These are phyloP conservation scores for Polyrhizophydium stewartii DNA, from an alignment of 371 early-diverging fungal species.

Conservation along the genomic window DNA sequence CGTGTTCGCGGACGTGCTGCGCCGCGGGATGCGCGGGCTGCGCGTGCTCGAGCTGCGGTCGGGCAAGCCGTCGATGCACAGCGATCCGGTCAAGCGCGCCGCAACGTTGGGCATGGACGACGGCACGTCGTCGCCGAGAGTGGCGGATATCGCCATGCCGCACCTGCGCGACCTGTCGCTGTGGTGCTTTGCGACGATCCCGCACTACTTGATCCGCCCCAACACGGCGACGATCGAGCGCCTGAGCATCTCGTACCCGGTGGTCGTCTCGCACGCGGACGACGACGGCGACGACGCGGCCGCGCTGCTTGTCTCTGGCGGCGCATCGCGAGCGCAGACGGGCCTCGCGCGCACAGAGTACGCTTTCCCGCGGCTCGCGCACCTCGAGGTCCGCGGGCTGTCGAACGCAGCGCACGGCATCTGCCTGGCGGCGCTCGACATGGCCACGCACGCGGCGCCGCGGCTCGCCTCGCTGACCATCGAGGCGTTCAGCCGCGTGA, in stretches of 20 bases:
- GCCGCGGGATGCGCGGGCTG: neutral
- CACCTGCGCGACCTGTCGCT: neutral
- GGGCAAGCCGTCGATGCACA: neutral
- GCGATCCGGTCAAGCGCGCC: neutral
- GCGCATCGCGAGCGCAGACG: too few relatives aligned
- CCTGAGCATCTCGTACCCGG: neutral
- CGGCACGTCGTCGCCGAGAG: too few relatives aligned
- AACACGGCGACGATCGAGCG: neutral
- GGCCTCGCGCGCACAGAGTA: neutral
- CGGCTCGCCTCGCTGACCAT: neutral
- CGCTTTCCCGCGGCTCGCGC: neutral
- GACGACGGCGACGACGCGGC: neutral
- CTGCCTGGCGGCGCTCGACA: slow-evolving; percentile 1
- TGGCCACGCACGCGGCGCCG: neutral
- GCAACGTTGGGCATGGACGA: neutral
- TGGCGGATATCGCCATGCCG: neutral
- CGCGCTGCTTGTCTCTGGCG: too few relatives aligned
- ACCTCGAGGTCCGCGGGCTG: neutral
- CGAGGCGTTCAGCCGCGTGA: neutral
- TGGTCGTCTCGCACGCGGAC: too few relatives aligned
- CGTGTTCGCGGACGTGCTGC: neutral
- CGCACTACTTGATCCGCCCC: neutral
- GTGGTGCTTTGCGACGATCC: neutral
- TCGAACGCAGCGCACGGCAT: neutral
- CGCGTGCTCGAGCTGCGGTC: neutral